Evolutionary conservation across 2,329 filamentous ascomycete genomes (phyloP).

Genomic region (Aspergillus sp.): DNA sequence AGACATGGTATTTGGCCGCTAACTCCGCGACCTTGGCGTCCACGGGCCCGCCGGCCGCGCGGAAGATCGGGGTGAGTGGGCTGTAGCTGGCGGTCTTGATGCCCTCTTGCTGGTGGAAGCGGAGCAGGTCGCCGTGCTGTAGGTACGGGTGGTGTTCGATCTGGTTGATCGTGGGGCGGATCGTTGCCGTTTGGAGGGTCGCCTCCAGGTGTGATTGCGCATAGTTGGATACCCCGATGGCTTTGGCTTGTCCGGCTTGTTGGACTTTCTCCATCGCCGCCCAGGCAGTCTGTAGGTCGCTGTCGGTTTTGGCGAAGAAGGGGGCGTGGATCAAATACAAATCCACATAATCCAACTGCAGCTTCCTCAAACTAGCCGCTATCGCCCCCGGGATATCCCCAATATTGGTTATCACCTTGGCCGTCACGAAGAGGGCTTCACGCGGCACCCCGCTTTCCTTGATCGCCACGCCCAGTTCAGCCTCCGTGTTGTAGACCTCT

Average conservation of each 20-base stretch:
- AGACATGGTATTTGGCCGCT: slow-evolving; percentile 55
- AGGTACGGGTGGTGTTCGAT: slow-evolving; percentile 40
- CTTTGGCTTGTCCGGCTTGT: slow-evolving; percentile 48
- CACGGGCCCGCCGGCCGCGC: slow-evolving; percentile 48
- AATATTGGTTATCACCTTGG: slow-evolving; percentile 49
- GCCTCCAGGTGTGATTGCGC: slow-evolving; percentile 47
- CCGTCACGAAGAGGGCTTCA: slow-evolving; percentile 46
- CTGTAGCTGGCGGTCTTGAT: slow-evolving; percentile 37
- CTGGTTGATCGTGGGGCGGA: slow-evolving; percentile 32
- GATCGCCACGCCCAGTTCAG: slow-evolving; percentile 43
- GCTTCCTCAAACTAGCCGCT: slow-evolving; percentile 49
- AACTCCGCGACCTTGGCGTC: slow-evolving; percentile 45
- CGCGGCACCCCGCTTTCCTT: slow-evolving; percentile 39
- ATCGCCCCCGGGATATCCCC: slow-evolving; percentile 50
- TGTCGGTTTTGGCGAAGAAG: slow-evolving; percentile 48
- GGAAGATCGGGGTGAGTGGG: slow-evolving; percentile 44
- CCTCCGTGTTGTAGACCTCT: slow-evolving; percentile 47
- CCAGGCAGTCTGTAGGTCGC: slow-evolving; percentile 51
- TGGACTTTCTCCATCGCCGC: slow-evolving; percentile 52
- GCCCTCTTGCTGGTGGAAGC: slow-evolving; percentile 33
- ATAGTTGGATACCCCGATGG: slow-evolving; percentile 58
- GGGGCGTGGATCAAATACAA: slow-evolving; percentile 57
- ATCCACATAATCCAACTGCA: slow-evolving; percentile 55
- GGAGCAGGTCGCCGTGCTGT: slow-evolving; percentile 36
- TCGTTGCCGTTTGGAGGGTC: slow-evolving; percentile 38